Base-by-base conservation (phyloP, 2,329 filamentous ascomycete genomes). In the Beauveria medogensis region DNA sequence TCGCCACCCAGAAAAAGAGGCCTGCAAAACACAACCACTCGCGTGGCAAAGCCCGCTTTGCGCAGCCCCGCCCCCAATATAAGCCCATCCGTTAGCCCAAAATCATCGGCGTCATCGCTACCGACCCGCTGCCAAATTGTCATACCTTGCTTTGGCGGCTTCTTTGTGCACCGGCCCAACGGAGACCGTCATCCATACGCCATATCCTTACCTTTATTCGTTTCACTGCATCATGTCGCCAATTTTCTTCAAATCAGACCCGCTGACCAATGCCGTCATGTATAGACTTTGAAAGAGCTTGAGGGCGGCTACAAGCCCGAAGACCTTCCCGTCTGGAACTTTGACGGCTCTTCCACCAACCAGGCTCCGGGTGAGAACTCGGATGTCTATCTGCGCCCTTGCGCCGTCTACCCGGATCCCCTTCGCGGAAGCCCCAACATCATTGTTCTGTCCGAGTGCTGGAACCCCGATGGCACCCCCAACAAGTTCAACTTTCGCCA, bases 401-500 rank as follows among this genome's bases (percentile, higher is more conserved):
- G 90, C 65, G 91, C 92, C 69, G 86, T 92, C 78, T 97, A 85
- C 85, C 89, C 91, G 68, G 92, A 96, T 67, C 93, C 93, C 63
- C 93, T 97, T 88, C 90, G 92, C 68, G 84, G 86, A 64, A 86
- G 86, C 63, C 90, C 92, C 78, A 97, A 97, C 83, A 89, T 97
- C 76, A 86, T 97, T 69, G 93, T 97, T 70, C 89, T 97, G 71
- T 85, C 88, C 73, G 93, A 97, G 82, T 96, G 91, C 78, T 97
- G 91, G 89, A 92, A 93, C 74, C 82, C 90, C 67, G 92, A 97
- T 77, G 92, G 92, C 73, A 91, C 87, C 65, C 94, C 94, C 77
- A 99, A 97, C 87, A 92, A 96, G 78, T 97, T 85, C 89, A 99
- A 99, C 89, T 90, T 88, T 87, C 91, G 94, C 69, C 89, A 97